A percentile compares a stretch with the other conserved stretches of the same genome.
Conservation (phyloP, 2,329 filamentous ascomycete genomes). For the Colletotrichum navitas region DNA sequence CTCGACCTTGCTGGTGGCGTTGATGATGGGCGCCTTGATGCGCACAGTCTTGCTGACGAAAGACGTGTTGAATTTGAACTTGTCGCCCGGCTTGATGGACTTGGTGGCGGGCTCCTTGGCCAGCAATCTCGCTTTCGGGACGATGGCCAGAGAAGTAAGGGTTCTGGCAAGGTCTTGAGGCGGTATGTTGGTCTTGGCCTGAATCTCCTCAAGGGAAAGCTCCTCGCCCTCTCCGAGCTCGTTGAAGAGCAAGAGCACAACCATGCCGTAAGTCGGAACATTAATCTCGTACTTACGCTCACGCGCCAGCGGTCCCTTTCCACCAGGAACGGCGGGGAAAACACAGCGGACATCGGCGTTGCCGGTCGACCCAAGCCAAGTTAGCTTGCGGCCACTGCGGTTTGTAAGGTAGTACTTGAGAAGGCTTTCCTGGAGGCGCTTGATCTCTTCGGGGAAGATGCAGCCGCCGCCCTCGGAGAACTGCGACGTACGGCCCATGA, state of each 20-base stretch:
- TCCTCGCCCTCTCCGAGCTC: conserved; percentile 68
- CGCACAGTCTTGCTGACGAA: conserved; percentile 88
- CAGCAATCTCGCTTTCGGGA: conserved; percentile 85
- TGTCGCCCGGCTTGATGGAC: conserved; percentile 80
- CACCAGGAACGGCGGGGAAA: conserved; percentile 79
- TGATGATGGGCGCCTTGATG: conserved; percentile 90
- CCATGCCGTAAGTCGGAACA: conserved; percentile 92
- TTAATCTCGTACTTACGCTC: conserved; percentile 89
- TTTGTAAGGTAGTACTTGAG: conserved; percentile 89
- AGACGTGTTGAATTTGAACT: conserved; percentile 83
- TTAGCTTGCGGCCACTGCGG: conserved; percentile 88
- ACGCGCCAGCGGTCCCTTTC: conserved; percentile 70
- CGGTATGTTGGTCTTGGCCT: conserved; percentile 84
- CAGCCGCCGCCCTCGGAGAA: conserved; percentile 66
- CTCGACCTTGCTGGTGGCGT: conserved; percentile 86
- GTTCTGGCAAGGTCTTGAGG: conserved; percentile 79
- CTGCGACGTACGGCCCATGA: conserved; percentile 75
- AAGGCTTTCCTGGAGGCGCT: conserved; percentile 84
- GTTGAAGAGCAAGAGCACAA: conserved; percentile 92
- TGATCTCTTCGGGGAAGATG: conserved; percentile 81
- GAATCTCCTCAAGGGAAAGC: conserved; percentile 80
- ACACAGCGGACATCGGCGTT: conserved; percentile 87
- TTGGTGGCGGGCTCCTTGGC: conserved; percentile 85
- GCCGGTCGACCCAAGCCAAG: conserved; percentile 80
- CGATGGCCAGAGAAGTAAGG: conserved; percentile 84